Evolutionary conservation across 805 yeast genomes (phyloP), one percentile per base, ranked within the genome.

Genomic region (Wickerhamiella brachini): DNA sequence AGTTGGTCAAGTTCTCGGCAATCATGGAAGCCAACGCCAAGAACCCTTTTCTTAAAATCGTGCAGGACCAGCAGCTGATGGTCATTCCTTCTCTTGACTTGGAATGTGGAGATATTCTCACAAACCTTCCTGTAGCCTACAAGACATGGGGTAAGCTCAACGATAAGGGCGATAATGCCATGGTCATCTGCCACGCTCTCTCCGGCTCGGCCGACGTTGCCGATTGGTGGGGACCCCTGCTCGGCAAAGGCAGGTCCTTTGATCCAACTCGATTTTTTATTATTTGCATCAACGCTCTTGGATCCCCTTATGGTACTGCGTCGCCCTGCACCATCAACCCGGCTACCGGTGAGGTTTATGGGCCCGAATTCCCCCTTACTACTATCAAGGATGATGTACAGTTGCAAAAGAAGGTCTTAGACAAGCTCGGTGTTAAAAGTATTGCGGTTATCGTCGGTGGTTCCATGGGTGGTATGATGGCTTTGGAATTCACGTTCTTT

Each of bases 191-290:
- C 59, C 98, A 93, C 70, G 97, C 98, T 0, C 71, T 93, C 51
- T 88, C 97, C 0, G 98, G 98, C 0, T 87, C 96, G 0, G 77
- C 95, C 0, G 97, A 93, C 64, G 95, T 90, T 17, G 76, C 83
- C 41, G 98, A 93, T 62, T 93, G 98, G 98, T 93, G 98, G 98
- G 97, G 97, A 0, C 97, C 97, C 0, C 67, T 93, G 22, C 69
- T 93, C 26, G 98, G 97, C 0, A 77, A 79, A 3, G 84, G 79
- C 13, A 77, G 81, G 52, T 94, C 97, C 0, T 87, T 93, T 66
- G 98, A 93, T 67, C 95, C 97, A 0, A 72, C 88, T 0, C 76
- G 84, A 56, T 93, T 82, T 65, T 86, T 86, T 65, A 79, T 93
- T 45, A 74, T 93, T 15, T 90, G 98, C 64, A 68, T 90, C 52